These are phyloP conservation scores for Picea glauca DNA, from an alignment of 75 land plant genomes.

Conservation along the genomic window DNA sequence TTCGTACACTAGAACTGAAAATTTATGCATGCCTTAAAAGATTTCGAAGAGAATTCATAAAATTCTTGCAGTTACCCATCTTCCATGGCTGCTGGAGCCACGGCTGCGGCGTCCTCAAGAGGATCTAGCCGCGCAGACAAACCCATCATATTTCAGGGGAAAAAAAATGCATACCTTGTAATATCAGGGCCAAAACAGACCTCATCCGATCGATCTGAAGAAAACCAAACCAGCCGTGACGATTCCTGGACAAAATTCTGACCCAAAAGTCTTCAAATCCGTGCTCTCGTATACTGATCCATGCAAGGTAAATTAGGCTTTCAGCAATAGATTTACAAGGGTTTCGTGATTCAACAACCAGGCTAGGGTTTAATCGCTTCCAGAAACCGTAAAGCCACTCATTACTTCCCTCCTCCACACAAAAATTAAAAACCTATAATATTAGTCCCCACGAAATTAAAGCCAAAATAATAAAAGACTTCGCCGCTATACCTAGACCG, in stretches of 20 bases:
- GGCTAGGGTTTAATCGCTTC: constrained; percentile 10
- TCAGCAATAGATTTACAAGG: not conserved
- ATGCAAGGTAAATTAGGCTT: not conserved
- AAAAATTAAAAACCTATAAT: not conserved
- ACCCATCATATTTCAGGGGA: not conserved
- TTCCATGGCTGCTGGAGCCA: not conserved
- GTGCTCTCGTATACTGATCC: not conserved
- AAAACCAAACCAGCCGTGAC: not conserved
- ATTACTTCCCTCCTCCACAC: not conserved
- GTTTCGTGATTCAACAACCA: not conserved
- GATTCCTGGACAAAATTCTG: too few relatives aligned
- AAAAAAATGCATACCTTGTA: not conserved
- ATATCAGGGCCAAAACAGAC: not conserved
- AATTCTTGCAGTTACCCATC: constrained; percentile 6
- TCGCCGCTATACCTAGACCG: constrained; percentile 4
- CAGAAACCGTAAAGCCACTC: constrained; percentile 7
- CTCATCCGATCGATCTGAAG: not conserved
- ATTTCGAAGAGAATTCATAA: not conserved
- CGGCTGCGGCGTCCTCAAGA: not conserved
- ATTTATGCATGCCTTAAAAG: not conserved
- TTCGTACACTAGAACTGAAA: not conserved
- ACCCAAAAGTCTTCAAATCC: not conserved
- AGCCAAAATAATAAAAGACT: not conserved
- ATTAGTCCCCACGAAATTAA: not conserved
- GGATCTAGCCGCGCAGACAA: not conserved